Evolutionary conservation across 2,329 filamentous ascomycete species (phyloP).

Genomic region (Ophiostoma angusticollis): DNA sequence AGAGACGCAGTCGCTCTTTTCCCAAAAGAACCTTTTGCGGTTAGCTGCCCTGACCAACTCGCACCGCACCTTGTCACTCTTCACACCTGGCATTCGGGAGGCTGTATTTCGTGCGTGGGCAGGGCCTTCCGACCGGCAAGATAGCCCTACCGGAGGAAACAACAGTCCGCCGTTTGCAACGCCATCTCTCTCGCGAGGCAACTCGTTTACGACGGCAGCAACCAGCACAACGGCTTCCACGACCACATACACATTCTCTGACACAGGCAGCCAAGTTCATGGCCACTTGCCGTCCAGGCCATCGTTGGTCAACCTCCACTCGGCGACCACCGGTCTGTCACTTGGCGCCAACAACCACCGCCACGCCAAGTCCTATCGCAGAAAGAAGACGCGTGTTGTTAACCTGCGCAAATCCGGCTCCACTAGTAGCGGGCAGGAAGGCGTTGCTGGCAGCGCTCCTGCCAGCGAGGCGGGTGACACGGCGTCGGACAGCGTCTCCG

Average conservation of each 20-base stretch:
- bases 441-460: constrained; percentile 30
- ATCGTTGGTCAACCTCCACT: constrained; percentile 49
- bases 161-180: constrained; percentile 34
- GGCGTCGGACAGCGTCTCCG: constrained; percentile 34
- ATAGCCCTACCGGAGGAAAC: constrained; percentile 29
- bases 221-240: constrained; percentile 48
- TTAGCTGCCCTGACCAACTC: constrained; percentile 75
- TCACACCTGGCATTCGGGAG: constrained; percentile 81
- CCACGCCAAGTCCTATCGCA: constrained; percentile 50
- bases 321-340: constrained; percentile 48
- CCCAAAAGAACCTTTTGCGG: constrained; percentile 81
- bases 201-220: constrained; percentile 45
- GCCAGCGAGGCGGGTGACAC: constrained; percentile 38
- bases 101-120: constrained; percentile 91
- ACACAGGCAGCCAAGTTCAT: constrained; percentile 51
- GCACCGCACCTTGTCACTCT: constrained; percentile 79
- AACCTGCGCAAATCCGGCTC: constrained; percentile 57
- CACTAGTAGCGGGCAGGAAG: not conserved
- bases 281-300: constrained; percentile 55
- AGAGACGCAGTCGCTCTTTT: constrained; percentile 82
- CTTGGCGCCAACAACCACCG: constrained; percentile 47
- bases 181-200: constrained; percentile 46
- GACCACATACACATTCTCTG: constrained; percentile 61
- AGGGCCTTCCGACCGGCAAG: constrained; percentile 57
- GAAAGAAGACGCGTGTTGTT: constrained; percentile 74